Evolutionary conservation across 805 yeast species (phyloP).

Genomic region (Candida tammaniensis): DNA sequence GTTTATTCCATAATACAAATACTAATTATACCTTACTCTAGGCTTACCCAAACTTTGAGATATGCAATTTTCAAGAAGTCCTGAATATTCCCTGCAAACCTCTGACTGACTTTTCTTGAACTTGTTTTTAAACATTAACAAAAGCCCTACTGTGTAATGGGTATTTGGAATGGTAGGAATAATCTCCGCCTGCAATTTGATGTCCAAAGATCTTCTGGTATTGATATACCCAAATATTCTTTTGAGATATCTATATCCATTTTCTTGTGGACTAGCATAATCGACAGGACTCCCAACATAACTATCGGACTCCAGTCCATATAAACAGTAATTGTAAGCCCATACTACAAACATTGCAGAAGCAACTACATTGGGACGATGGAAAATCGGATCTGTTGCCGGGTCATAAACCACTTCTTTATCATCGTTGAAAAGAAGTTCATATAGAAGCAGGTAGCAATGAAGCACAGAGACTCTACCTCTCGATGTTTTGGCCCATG

Average conservation of each 20-base stretch:
- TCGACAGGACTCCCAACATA: too few species aligned
- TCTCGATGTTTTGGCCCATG: slow-evolving; percentile 46
- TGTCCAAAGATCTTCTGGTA: not conserved
- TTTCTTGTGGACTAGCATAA: too few species aligned
- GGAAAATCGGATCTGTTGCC: slow-evolving; percentile 42
- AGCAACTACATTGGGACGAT: slow-evolving; percentile 39
- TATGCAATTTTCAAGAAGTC: slow-evolving; percentile 49
- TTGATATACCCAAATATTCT: too few species aligned
- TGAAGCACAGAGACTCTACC: slow-evolving; percentile 58
- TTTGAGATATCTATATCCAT: slow-evolving; percentile 50
- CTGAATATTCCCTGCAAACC: slow-evolving; percentile 52
- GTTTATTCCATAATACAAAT: too few species aligned
- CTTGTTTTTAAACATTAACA: slow-evolving; percentile 39
- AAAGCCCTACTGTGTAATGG: slow-evolving; percentile 50
- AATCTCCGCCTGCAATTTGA: too few species aligned
- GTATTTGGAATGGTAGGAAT: slow-evolving; percentile 38
- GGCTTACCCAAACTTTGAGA: slow-evolving; percentile 53
- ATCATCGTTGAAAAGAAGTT: slow-evolving; percentile 34
- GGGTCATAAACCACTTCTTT: slow-evolving; percentile 38
- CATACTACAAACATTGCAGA: slow-evolving; percentile 44
- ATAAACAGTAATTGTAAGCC: slow-evolving; percentile 46
- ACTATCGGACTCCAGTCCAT: slow-evolving; percentile 42
- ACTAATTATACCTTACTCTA: too few species aligned
- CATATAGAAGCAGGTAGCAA: slow-evolving; percentile 49
- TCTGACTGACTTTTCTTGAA: slow-evolving; percentile 46